Evolutionary conservation across 1,139 yeast species (phyloP), one percentile per base, ranked within the genome.

Genomic region (Saccharomycopsis hybrid): DNA sequence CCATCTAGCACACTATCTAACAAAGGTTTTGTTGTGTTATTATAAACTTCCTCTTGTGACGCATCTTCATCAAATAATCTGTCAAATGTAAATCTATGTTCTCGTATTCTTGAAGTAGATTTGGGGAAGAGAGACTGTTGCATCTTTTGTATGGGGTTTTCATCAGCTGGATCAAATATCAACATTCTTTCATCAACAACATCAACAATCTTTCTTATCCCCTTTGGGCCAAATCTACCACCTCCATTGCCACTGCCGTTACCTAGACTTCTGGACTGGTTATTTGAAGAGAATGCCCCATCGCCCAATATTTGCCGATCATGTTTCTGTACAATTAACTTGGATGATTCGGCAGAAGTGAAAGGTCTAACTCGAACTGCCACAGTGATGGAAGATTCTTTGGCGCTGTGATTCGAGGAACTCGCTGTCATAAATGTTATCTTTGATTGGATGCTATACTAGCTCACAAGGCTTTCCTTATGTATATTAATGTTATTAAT

Each of bases 141-240:
- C 73, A 83, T 72, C 52, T 70, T 72, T 28, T 76, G 72, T 56
- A 84, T 63, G 0, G 94, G 88, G n/a, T 78, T 72, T 48, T 82
- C 86, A 2, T 88, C 55, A 25, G 52, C 43, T 0, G 97, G 97
- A 64, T 89, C 96, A 63, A 90, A 89, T 9, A 89, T 82, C 53
- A 90, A 72, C 95, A 89, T 88, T 56, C 80, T 72, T 59, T 87
- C 95, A 68, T 89, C 96, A 2, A 87, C 92, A 30, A 87, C 94
- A 52, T 85, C 80, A 28, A 90, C 75, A 38, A 89, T 77, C 58
- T 82, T 84, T 46, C 95, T 72, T 30, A 87, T 71, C 0, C 87
- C 86, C 35, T 65, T 65, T 2, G 82, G 82, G 9, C 66, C 61
- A 51, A 13, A 28, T 13, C 30, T 9, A 32, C 25, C 3, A 32